phyloP scores from a whole-genome alignment of 352 stramenopile genomes.

The Phytophthora pini region DNA sequence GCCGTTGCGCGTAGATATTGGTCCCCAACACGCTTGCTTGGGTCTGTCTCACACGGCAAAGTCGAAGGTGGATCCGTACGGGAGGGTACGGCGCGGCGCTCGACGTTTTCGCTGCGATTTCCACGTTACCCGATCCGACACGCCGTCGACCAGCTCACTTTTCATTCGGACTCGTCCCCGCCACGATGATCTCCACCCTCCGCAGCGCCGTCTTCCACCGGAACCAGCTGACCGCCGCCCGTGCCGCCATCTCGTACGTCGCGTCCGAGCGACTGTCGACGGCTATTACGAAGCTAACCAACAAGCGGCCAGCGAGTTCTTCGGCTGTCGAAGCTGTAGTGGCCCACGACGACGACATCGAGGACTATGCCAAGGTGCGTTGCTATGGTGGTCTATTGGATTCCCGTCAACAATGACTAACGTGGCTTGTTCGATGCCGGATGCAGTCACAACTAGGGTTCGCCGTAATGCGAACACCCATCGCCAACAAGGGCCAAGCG shows the following conservation, averaged over 20 bases:
- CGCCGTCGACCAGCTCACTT: slow-evolving; percentile 25
- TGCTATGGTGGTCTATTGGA: slow-evolving; percentile 4
- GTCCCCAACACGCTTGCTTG: slow-evolving; percentile 1
- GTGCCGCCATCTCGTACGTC: slow-evolving; percentile 27
- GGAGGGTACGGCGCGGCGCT: background rate
- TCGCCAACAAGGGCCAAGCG: slow-evolving; percentile 93
- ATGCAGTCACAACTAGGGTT: slow-evolving; percentile 20
- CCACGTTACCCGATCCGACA: slow-evolving; percentile 7
- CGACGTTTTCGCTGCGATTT: slow-evolving; percentile 17
- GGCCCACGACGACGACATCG: slow-evolving; percentile 8
- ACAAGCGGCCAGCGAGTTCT: slow-evolving; percentile 27
- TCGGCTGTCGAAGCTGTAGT: slow-evolving; percentile 13
- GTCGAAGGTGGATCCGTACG: slow-evolving; percentile 14
- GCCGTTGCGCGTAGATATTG: slow-evolving; percentile 10
- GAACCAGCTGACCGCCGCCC: slow-evolving; percentile 10
- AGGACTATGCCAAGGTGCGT: slow-evolving; percentile 16
- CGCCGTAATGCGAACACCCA: slow-evolving; percentile 76
- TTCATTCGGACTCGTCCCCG: slow-evolving; percentile 7
- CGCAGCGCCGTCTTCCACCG: slow-evolving; percentile 12
- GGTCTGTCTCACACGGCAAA: slow-evolving; percentile 32
- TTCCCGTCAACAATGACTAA: slow-evolving; percentile 8
- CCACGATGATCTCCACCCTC: slow-evolving; percentile 29
- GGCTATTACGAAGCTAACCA: slow-evolving; percentile 9
- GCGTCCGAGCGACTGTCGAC: slow-evolving; percentile 7
- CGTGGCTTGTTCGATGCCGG: background rate